These are phyloP conservation scores for Trichoderma atroviride DNA, from an alignment of 2,329 filamentous ascomycete species.

Conservation along the genomic window DNA sequence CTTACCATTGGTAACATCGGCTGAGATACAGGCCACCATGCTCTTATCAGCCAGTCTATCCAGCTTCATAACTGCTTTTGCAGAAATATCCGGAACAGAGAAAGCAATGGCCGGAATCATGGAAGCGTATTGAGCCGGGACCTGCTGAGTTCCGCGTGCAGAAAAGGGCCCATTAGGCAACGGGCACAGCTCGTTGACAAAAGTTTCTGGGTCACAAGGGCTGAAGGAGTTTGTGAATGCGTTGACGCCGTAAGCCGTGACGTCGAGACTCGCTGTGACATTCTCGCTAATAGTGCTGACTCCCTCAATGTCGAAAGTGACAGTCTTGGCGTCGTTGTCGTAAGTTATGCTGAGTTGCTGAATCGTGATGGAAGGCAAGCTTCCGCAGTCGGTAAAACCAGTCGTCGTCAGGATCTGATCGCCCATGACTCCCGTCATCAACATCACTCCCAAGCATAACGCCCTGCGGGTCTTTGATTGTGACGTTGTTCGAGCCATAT, in stretches of 20 bases:
- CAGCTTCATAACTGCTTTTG: conserved; percentile 78
- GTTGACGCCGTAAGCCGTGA: conserved; percentile 80
- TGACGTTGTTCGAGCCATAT: conserved; percentile 41
- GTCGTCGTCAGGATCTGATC: conserved; percentile 76
- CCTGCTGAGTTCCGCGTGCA: conserved; percentile 70
- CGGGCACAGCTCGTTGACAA: conserved; percentile 78
- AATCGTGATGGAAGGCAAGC: conserved; percentile 62
- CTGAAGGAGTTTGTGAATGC: conserved; percentile 82
- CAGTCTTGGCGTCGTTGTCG: conserved; percentile 70
- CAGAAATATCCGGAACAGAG: conserved; percentile 85
- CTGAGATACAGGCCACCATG: conserved; percentile 80
- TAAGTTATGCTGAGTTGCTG: conserved; percentile 77
- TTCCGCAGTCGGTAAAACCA: conserved; percentile 74
- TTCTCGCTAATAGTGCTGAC: conserved; percentile 74
- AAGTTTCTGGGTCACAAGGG: conserved; percentile 71
- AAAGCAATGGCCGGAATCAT: conserved; percentile 89
- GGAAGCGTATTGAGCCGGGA: conserved; percentile 70
- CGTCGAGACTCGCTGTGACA: conserved; percentile 73
- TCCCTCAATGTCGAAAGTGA: conserved; percentile 82
- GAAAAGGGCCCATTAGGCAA: conserved; percentile 75
- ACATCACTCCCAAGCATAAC: conserved; percentile 40
- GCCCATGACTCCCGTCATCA: conserved; percentile 57
- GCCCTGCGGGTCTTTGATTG: conserved; percentile 39
- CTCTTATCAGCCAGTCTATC: conserved; percentile 60
- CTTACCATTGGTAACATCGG: conserved; percentile 84